phyloP scores from a whole-genome alignment of 169 alveolate genomes.

The Plasmodium vivax region DNA sequence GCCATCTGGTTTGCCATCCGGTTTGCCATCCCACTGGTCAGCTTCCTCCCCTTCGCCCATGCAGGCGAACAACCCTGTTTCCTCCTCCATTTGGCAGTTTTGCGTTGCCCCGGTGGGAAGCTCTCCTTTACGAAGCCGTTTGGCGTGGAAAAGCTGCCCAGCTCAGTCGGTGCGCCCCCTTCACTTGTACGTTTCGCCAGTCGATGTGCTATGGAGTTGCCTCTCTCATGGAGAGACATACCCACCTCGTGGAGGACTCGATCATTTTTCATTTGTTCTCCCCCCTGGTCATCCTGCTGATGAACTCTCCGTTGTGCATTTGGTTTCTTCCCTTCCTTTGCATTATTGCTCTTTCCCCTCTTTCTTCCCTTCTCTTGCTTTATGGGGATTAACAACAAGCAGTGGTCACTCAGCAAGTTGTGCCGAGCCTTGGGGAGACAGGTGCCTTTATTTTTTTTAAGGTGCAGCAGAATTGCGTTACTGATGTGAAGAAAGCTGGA shows the following conservation, averaged over 20 bases:
- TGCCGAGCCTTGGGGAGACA: neutral
- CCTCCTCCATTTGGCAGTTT: neutral
- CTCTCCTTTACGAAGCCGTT: neutral
- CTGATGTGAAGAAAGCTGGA: neutral
- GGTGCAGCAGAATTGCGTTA: neutral
- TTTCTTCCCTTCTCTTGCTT: neutral
- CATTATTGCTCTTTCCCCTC: neutral
- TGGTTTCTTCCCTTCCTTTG: neutral
- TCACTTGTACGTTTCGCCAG: neutral
- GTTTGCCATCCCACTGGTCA: too few relatives aligned
- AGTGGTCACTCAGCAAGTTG: neutral
- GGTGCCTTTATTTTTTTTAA: neutral
- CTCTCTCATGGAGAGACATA: neutral
- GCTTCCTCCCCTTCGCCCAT: neutral
- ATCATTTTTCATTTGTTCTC: neutral
- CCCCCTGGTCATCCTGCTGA: neutral
- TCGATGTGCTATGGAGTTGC: neutral
- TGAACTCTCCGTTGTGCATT: neutral
- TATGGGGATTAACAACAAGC: constrained; percentile 11
- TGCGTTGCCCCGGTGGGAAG: neutral
- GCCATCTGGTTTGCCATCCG: too few relatives aligned
- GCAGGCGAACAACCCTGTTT: neutral
- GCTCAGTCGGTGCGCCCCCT: neutral
- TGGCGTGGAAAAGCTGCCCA: neutral
- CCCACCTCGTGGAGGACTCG: neutral